Conservation (phyloP, 768 basidiomycete genomes). For the Boletales sp. region DNA sequence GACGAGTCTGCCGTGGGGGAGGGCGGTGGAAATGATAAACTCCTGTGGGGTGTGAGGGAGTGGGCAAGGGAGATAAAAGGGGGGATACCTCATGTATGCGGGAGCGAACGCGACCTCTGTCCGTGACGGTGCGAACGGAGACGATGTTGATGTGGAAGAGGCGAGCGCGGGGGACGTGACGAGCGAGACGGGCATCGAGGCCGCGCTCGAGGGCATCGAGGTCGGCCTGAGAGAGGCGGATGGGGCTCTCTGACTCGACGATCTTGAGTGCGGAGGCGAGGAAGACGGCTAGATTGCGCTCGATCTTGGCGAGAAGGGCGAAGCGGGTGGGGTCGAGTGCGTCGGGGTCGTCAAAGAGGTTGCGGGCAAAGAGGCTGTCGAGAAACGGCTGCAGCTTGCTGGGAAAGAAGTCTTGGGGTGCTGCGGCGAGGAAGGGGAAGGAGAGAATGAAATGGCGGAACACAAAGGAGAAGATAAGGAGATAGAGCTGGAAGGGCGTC, state of each 20-base stretch:
- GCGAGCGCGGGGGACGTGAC: constrained; percentile 43
- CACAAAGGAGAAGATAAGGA: constrained; percentile 86
- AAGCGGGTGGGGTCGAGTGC: constrained; percentile 57
- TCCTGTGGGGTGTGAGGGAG: constrained; percentile 50
- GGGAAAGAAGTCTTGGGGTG: constrained; percentile 89
- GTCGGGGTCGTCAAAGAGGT: constrained; percentile 67
- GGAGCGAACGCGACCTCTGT: constrained; percentile 83
- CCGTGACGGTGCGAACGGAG: constrained; percentile 76
- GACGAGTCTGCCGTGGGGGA: constrained; percentile 67
- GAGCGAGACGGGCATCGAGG: constrained; percentile 59
- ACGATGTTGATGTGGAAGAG: constrained; percentile 90
- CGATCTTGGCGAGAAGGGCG: constrained; percentile 71
- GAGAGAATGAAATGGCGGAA: constrained; percentile 70
- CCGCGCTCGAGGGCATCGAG: constrained; percentile 72
- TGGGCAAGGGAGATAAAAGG: neutral
- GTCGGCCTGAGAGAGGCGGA: constrained; percentile 83
- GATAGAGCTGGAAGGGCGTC: no score
- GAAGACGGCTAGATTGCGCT: constrained; percentile 83
- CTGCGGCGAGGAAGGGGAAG: constrained; percentile 90
- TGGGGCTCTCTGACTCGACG: constrained; percentile 81
- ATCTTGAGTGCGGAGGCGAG: constrained; percentile 80
- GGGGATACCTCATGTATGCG: constrained; percentile 78
- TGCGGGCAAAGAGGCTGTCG: constrained; percentile 74
- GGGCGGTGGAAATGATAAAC: constrained; percentile 88
- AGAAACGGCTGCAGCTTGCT: constrained; percentile 95